Evolutionary conservation across 2,329 filamentous ascomycete species (phyloP).

Genomic region (Purpureocillium lavendulum): DNA sequence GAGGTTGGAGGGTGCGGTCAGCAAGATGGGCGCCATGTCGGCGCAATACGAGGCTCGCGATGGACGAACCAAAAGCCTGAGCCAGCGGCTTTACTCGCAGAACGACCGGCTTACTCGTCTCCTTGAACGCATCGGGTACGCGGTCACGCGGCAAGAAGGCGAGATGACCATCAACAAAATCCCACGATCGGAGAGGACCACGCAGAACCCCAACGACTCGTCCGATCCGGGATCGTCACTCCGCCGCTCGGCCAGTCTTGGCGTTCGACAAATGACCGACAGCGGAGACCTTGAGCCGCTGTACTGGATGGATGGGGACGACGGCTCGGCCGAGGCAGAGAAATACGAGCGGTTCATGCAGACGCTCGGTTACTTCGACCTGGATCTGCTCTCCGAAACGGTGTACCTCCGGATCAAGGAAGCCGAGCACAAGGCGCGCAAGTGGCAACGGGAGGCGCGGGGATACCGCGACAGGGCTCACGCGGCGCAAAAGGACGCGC

Average conservation of each 20-base stretch:
- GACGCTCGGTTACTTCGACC: conserved; percentile 68
- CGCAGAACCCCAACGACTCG: conserved; percentile 49
- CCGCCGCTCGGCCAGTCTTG: conserved; percentile 44
- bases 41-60: conserved; percentile 62
- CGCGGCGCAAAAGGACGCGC: conserved; percentile 69
- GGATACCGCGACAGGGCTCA: conserved; percentile 84
- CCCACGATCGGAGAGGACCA: conserved; percentile 47
- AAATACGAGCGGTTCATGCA: conserved; percentile 70
- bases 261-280: conserved; percentile 47
- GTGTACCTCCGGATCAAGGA: conserved; percentile 87
- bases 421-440: conserved; percentile 84
- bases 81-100: conserved; percentile 72
- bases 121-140: conserved; percentile 80
- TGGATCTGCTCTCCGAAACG: conserved; percentile 76
- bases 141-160: conserved; percentile 64
- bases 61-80: conserved; percentile 70
- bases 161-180: conserved; percentile 69
- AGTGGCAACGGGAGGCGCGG: conserved; percentile 83
- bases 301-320: conserved; percentile 71
- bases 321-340: conserved; percentile 56
- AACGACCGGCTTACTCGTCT: conserved; percentile 78
- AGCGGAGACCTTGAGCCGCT: conserved; percentile 64
- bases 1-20: conserved; percentile 48
- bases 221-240: conserved; percentile 46
- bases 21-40: conserved; percentile 40